Percentiles rank a stretch among this genome's conserved stretches.
These are phyloP conservation scores for Barnettozyma siamensis DNA, from an alignment of 805 yeast genomes.

Conservation along the genomic window DNA sequence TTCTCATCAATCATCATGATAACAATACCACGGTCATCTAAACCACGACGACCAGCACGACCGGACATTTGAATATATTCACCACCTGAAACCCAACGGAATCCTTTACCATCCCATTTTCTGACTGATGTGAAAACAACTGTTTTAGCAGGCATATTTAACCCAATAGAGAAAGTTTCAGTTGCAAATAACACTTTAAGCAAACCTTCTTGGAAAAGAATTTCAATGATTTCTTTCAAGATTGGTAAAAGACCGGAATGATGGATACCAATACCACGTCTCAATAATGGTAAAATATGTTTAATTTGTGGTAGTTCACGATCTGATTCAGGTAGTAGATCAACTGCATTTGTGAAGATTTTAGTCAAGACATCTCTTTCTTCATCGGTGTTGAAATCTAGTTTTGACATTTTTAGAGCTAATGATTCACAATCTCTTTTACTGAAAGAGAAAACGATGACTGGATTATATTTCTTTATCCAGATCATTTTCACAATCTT, in stretches of 20 bases:
- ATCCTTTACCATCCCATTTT: constrained; percentile 96
- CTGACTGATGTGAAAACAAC: constrained; percentile 97
- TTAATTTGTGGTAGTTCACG: constrained; percentile 92
- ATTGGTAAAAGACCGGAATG: constrained; percentile 95
- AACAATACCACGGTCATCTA: constrained; percentile 98
- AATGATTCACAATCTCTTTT: constrained; percentile 94
- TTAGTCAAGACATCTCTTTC: constrained; percentile 89
- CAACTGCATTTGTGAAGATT: constrained; percentile 86
- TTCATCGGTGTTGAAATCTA: constrained; percentile 90
- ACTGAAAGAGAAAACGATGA: constrained; percentile 95
- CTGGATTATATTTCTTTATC: constrained; percentile 94
- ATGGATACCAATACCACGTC: constrained; percentile 97
- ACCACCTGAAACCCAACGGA: constrained; percentile 99
- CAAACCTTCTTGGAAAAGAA: constrained; percentile 93
- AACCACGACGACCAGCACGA: constrained; percentile 99
- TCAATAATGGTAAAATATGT: constrained; percentile 79
- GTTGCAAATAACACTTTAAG: constrained; percentile 94
- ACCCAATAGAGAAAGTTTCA: constrained; percentile 96
- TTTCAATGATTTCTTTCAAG: constrained; percentile 90
- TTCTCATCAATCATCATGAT: constrained; percentile 99
- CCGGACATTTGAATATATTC: constrained; percentile 99
- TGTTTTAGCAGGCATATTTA: constrained; percentile 99
- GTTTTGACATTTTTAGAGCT: constrained; percentile 91
- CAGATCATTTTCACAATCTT: constrained; percentile 98
- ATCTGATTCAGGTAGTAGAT: constrained; percentile 82